Evolutionary conservation across 192 early-diverging fungal genomes (phyloP), one percentile per base, ranked within the genome.

Genomic region (Backusella westeae): DNA sequence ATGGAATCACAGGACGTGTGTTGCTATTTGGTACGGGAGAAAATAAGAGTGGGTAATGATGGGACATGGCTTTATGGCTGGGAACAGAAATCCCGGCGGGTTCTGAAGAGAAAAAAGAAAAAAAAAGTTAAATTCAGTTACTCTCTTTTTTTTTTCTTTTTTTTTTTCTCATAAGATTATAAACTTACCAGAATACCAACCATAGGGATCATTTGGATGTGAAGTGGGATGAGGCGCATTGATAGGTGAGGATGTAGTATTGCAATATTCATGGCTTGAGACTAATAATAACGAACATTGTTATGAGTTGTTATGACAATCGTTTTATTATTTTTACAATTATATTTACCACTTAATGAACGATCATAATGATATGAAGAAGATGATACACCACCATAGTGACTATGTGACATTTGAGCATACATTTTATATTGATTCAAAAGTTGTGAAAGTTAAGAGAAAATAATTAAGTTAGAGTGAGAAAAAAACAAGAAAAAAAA

Each of bases 1-100:
- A 85, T 12, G 88, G 78, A 39, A 79, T 79, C n/a, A 71, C 70
- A 34, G 68, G 35, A 38, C 68, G 19, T 14, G 3, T 29, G 56
- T 4, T 29, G 10, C 29, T 63, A 29, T 63, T 63, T 23, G 56
- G 35, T 10, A 19, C 38, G 36, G 68, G 68, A 14, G 68, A 69
- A 41, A 39, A 69, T 38, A 69, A 69, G 26, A 71, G 70, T 49
- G 70, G n/a, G 21, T 71, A 44, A 32, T 71, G 70, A 8, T 71
- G 39, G 21, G 39, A 19, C 29, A 71, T 46, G 29, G 70, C 17
- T 44, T 71, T 71, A 29, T 44, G 44, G 34, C 42, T 49, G 39
- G 70, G 42, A 29, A 71, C 70, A 32, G 41, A 46, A 71, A 71
- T 36, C 9, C 67, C 67, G 67, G 56, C 56, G 56, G 56, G 56